A percentile compares a stretch with the other conserved stretches of the same genome.
Conservation (phyloP, 768 basidiomycete species). For the Leucosporidium creatinivorum region DNA sequence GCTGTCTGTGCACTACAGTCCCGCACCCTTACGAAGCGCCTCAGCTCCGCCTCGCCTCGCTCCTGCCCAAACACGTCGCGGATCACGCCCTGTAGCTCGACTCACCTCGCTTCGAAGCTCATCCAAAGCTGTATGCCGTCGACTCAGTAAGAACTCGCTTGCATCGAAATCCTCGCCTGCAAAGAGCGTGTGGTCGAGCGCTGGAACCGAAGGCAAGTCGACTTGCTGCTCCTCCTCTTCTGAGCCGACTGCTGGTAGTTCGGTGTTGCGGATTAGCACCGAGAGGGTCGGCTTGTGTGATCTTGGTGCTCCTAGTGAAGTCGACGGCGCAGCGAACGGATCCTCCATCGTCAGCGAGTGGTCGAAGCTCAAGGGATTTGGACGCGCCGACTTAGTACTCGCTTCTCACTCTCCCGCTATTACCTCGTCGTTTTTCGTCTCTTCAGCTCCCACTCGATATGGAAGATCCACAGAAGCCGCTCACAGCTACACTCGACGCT, state of each 20-base stretch:
- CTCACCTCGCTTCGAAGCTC: constrained; percentile 74
- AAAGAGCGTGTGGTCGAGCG: constrained; percentile 14
- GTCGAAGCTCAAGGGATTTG: too few species aligned
- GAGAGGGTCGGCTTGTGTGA: neutral
- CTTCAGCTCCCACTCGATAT: too few species aligned
- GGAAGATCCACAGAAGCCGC: too few species aligned
- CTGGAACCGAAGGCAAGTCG: constrained; percentile 25
- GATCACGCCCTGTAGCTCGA: neutral
- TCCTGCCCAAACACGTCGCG: neutral
- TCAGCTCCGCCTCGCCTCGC: neutral
- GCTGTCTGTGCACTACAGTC: neutral
- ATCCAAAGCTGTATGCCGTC: constrained; percentile 68
- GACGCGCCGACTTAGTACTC: too few species aligned
- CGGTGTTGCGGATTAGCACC: neutral
- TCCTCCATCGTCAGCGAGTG: neutral
- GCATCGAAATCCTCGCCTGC: constrained; percentile 53
- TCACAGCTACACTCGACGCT: too few species aligned
- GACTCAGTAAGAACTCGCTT: constrained; percentile 78
- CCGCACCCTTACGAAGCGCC: neutral
- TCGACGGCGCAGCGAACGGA: neutral
- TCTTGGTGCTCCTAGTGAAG: neutral
- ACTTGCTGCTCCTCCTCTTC: neutral
- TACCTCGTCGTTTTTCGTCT: too few species aligned
- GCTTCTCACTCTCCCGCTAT: too few species aligned
- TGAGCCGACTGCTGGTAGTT: neutral